Percentiles rank a stretch among this genome's conserved stretches.
phyloP scores from a whole-genome alignment of 495 filamentous ascomycete genomes.

The Gamarada debralockiae region DNA sequence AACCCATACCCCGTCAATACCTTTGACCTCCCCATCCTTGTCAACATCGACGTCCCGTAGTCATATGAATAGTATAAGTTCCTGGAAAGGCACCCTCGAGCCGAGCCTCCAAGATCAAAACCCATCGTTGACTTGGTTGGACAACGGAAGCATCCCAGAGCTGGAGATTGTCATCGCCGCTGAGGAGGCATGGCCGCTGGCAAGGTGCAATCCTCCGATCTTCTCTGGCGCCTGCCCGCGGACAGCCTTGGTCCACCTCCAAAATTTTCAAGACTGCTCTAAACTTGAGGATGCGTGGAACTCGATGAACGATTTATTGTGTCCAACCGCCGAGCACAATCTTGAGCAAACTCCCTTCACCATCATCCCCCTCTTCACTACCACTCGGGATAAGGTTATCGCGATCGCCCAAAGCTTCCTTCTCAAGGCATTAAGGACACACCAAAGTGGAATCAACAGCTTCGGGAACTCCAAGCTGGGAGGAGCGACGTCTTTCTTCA shows the following conservation, averaged over 20 bases:
- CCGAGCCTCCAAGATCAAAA: neutral
- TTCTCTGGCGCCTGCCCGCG: conserved; percentile 48
- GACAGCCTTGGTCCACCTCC: conserved; percentile 54
- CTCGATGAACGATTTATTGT: conserved; percentile 30
- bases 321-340: conserved; percentile 24
- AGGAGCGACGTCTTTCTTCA: conserved; percentile 46
- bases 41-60: neutral
- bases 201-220: conserved; percentile 49
- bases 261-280: conserved; percentile 53
- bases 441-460: conserved; percentile 36
- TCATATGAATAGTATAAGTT: neutral
- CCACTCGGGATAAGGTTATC: conserved; percentile 57
- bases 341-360: conserved; percentile 29
- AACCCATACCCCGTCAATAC: neutral
- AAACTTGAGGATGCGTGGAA: conserved; percentile 47
- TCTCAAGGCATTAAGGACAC: conserved; percentile 58
- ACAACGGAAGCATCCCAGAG: conserved; percentile 37
- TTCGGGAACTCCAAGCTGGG: conserved; percentile 29
- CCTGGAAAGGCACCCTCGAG: neutral
- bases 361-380: conserved; percentile 39
- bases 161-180: conserved; percentile 48
- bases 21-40: neutral
- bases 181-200: conserved; percentile 52
- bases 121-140: conserved; percentile 15
- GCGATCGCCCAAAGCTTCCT: conserved; percentile 61